Evolutionary conservation across 2,329 filamentous ascomycete species (phyloP).

Genomic region (Ophiostoma ips): DNA sequence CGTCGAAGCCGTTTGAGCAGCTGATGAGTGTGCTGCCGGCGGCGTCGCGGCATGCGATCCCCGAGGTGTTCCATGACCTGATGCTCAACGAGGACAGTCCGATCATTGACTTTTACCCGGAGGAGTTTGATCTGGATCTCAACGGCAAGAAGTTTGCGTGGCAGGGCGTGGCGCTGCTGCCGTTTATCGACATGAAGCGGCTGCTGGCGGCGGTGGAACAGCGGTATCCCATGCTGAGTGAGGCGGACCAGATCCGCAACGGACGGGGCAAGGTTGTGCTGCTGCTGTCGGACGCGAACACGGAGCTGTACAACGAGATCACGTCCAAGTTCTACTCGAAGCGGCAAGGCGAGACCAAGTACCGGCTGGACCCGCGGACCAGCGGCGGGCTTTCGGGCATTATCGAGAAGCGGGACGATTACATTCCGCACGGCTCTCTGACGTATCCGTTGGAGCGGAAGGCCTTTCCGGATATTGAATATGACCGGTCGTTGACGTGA

Average conservation of each 20-base stretch:
- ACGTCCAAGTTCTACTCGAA: slow-evolving; percentile 84
- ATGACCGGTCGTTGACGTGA: slow-evolving; percentile 75
- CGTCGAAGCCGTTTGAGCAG: slow-evolving; percentile 89
- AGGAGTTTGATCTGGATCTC: slow-evolving; percentile 82
- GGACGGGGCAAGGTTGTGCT: slow-evolving; percentile 66
- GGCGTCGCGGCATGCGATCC: slow-evolving; percentile 81
- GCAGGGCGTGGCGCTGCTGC: slow-evolving; percentile 87
- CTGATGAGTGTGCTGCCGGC: slow-evolving; percentile 96
- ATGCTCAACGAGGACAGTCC: slow-evolving; percentile 82
- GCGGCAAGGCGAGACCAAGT: slow-evolving; percentile 52
- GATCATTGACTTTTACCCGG: slow-evolving; percentile 95
- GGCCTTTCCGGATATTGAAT: slow-evolving; percentile 62
- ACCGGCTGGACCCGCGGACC: slow-evolving; percentile 59
- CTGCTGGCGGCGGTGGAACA: slow-evolving; percentile 69
- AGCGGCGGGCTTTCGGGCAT: slow-evolving; percentile 70
- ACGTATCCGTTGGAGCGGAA: slow-evolving; percentile 60
- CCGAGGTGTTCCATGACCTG: slow-evolving; percentile 72
- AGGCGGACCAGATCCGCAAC: slow-evolving; percentile 69
- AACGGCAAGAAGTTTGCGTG: slow-evolving; percentile 98
- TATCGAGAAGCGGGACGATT: slow-evolving; percentile 68
- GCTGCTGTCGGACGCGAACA: slow-evolving; percentile 69
- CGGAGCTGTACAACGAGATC: slow-evolving; percentile 69
- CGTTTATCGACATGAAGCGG: slow-evolving; percentile 89
- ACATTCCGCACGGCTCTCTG: slow-evolving; percentile 73
- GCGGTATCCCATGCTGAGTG: slow-evolving; percentile 65